Percentiles rank a stretch among this genome's conserved stretches.
phyloP scores from a whole-genome alignment of 441 rosid genomes.

The Adansonia gregorii region DNA sequence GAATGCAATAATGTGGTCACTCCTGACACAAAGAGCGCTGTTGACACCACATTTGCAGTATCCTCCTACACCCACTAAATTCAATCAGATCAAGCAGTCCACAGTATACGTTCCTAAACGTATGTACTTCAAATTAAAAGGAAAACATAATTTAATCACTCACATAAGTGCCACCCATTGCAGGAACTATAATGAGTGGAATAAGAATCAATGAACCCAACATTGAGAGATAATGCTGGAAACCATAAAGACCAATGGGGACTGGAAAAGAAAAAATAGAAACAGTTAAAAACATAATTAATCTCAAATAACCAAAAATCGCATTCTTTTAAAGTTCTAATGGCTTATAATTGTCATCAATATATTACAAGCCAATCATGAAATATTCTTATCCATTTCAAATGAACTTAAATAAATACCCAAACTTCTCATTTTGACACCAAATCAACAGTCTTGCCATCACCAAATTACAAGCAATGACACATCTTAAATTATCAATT shows the following conservation, averaged over 20 bases:
- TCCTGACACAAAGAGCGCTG: slow-evolving; percentile 86
- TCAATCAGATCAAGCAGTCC: slow-evolving; percentile 40
- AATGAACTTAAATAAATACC: slow-evolving; percentile 14
- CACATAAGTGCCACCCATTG: slow-evolving; percentile 96
- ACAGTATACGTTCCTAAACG: neutral
- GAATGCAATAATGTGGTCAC: slow-evolving; percentile 89
- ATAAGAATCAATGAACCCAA: slow-evolving; percentile 86
- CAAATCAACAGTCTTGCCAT: slow-evolving; percentile 41
- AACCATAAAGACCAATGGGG: slow-evolving; percentile 90
- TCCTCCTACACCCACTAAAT: slow-evolving; percentile 80
- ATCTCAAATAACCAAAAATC: slow-evolving; percentile 15
- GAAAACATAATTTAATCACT: slow-evolving; percentile 41
- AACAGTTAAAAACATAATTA: slow-evolving; percentile 18
- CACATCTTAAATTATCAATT: neutral
- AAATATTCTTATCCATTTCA: neutral
- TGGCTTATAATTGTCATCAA: slow-evolving; percentile 9
- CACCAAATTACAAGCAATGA: slow-evolving; percentile 5
- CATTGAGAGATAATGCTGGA: slow-evolving; percentile 93
- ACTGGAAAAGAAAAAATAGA: slow-evolving; percentile 46
- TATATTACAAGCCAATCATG: neutral
- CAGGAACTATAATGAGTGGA: slow-evolving; percentile 94
- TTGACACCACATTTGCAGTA: slow-evolving; percentile 76
- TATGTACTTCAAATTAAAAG: neutral
- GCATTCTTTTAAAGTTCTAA: neutral
- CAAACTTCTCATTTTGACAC: slow-evolving; percentile 29